These are phyloP conservation scores for Phytophthora palmivora DNA, from an alignment of 352 stramenopile genomes.

Conservation along the genomic window DNA sequence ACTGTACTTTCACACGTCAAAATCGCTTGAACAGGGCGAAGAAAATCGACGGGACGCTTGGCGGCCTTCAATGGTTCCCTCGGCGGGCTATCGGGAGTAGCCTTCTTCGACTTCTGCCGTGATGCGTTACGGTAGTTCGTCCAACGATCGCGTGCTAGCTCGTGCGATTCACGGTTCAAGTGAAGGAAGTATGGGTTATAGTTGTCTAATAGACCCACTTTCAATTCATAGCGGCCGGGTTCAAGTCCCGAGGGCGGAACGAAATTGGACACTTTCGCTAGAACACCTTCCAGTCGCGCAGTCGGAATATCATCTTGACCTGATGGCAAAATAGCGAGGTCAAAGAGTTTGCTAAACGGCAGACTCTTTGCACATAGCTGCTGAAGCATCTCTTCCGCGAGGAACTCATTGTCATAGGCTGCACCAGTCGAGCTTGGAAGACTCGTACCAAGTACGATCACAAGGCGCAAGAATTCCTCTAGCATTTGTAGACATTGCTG, in stretches of 20 bases:
- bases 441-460: conserved; percentile 82
- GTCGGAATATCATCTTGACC: conserved; percentile 86
- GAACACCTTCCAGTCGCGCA: conserved; percentile 63
- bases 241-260: conserved; percentile 77
- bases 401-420: conserved; percentile 75
- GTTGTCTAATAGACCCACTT: conserved; percentile 69
- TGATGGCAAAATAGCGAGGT: conserved; percentile 81
- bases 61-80: conserved; percentile 54
- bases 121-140: conserved; percentile 71
- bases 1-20: conserved; percentile 78
- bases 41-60: conserved; percentile 50
- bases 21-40: conserved; percentile 65
- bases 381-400: conserved; percentile 87
- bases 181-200: conserved; percentile 91
- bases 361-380: conserved; percentile 76
- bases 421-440: conserved; percentile 66
- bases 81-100: conserved; percentile 16
- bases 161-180: conserved; percentile 84
- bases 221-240: conserved; percentile 82
- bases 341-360: conserved; percentile 85
- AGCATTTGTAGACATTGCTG: conserved; percentile 81
- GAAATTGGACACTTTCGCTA: conserved; percentile 77
- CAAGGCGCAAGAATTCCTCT: conserved; percentile 82
- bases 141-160: conserved; percentile 84
- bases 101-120: conserved; percentile 42